phyloP scores from a whole-genome alignment of 768 basidiomycete genomes.

The Crucibulum laeve region DNA sequence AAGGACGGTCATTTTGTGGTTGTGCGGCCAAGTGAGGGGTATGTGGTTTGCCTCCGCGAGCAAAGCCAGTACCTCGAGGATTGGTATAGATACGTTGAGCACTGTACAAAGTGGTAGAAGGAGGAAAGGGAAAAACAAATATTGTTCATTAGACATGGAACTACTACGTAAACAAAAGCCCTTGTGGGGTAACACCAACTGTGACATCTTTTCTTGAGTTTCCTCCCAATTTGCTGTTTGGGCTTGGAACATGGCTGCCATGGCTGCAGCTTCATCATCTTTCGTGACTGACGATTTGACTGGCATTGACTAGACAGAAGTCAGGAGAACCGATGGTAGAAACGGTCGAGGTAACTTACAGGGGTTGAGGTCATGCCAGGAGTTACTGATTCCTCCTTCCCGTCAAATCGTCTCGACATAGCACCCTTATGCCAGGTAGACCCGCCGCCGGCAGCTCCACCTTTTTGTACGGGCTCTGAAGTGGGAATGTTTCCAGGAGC shows the following conservation, averaged over 20 bases:
- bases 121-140: slow-evolving; percentile 31
- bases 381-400: slow-evolving; percentile 56
- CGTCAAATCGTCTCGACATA: slow-evolving; percentile 89
- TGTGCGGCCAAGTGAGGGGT: slow-evolving; percentile 38
- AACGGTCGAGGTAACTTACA: slow-evolving; percentile 14
- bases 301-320: slow-evolving; percentile 19
- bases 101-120: slow-evolving; percentile 38
- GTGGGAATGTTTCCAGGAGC: slow-evolving; percentile 35
- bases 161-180: slow-evolving; percentile 66
- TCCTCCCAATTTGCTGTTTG: slow-evolving; percentile 96
- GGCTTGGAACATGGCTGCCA: slow-evolving; percentile 97
- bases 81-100: slow-evolving; percentile 66
- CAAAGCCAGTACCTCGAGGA: slow-evolving; percentile 60
- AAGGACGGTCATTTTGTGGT: slow-evolving; percentile 65
- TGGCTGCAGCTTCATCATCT: slow-evolving; percentile 88
- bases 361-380: slow-evolving; percentile 26
- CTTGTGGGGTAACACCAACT: slow-evolving; percentile 77
- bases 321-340: slow-evolving; percentile 6
- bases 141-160: slow-evolving; percentile 66
- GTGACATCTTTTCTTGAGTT: slow-evolving; percentile 99
- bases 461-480: slow-evolving; percentile 41
- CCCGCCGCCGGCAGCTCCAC: slow-evolving; percentile 25
- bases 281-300: slow-evolving; percentile 43
- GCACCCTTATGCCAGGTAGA: slow-evolving; percentile 63
- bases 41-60: slow-evolving; percentile 56